Evolutionary conservation across 805 yeast genomes (phyloP).

Genomic region (Schwanniomyces polymorphus): DNA sequence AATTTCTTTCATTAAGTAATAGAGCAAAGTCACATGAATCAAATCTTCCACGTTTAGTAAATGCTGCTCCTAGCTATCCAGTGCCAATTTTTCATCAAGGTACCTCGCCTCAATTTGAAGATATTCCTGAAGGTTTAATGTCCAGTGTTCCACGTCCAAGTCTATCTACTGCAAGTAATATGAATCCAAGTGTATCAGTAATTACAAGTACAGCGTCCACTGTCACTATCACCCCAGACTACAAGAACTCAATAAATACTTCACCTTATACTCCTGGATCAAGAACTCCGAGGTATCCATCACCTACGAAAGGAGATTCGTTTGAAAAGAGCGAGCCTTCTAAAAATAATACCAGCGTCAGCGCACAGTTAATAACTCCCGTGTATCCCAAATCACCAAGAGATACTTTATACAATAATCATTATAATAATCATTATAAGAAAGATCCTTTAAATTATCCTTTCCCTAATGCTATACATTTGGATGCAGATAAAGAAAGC

Average conservation of each 20-base stretch:
- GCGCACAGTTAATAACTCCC: constrained; percentile 1
- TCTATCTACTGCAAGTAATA: constrained; percentile 12
- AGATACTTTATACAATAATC: constrained; percentile 14
- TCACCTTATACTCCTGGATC: background rate
- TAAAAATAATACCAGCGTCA: constrained; percentile 16
- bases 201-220: constrained; percentile 14
- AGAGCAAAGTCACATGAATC: constrained; percentile 45
- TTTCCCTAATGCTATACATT: constrained; percentile 40
- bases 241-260: background rate
- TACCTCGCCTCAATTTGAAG: constrained; percentile 36
- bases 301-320: constrained; percentile 18
- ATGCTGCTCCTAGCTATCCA: constrained; percentile 15
- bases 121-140: constrained; percentile 41
- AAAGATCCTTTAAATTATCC: constrained; percentile 45
- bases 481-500: constrained; percentile 33
- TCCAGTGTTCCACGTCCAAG: constrained; percentile 26
- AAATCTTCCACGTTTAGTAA: constrained; percentile 30
- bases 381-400: background rate
- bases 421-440: constrained; percentile 47
- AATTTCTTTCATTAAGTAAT: constrained; percentile 27
- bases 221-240: constrained; percentile 14
- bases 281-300: constrained; percentile 18
- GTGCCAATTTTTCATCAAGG: constrained; percentile 33
- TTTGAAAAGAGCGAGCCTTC: constrained; percentile 31
- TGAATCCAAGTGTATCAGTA: constrained; percentile 12